A percentile compares a stretch with the other conserved stretches of the same genome.
Evolutionary conservation across 495 filamentous ascomycete species (phyloP).

Genomic region (Lasiosphaeria ovina): DNA sequence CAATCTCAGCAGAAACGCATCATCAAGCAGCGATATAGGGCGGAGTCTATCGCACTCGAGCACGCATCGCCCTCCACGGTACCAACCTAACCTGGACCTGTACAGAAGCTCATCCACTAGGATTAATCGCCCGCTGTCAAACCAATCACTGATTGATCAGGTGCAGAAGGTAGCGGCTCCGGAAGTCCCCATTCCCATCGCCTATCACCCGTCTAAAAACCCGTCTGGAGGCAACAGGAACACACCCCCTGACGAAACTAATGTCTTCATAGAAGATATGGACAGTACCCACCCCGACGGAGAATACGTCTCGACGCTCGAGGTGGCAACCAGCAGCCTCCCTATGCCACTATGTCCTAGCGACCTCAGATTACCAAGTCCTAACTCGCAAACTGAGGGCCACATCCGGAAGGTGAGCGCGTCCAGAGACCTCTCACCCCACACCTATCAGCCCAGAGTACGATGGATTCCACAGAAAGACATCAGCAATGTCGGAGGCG

Average conservation of each 20-base stretch:
- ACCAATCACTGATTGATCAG: not conserved
- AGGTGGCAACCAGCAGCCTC: not conserved
- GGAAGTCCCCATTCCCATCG: not conserved
- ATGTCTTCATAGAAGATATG: not conserved
- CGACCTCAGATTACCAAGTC: not conserved
- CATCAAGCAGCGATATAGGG: not conserved
- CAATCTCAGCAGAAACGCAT: not conserved
- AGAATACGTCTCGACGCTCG: not conserved
- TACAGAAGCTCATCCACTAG: not conserved
- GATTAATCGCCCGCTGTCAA: not conserved
- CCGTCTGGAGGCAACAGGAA: not conserved
- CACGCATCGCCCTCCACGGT: not conserved
- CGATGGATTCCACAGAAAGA: not conserved
- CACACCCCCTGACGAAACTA: not conserved
- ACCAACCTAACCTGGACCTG: not conserved
- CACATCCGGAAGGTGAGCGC: not conserved
- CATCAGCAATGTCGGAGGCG: not conserved
- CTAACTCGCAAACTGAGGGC: not conserved
- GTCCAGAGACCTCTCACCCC: not conserved
- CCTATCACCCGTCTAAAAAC: not conserved
- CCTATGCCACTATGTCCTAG: not conserved
- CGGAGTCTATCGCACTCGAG: not conserved
- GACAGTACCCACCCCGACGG: not conserved
- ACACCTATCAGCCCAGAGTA: not conserved
- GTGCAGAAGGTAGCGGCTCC: not conserved